A percentile compares a stretch with the other conserved stretches of the same genome.
Conservation (phyloP, 2,329 filamentous ascomycete genomes). For the Ustilaginoidea virens region DNA sequence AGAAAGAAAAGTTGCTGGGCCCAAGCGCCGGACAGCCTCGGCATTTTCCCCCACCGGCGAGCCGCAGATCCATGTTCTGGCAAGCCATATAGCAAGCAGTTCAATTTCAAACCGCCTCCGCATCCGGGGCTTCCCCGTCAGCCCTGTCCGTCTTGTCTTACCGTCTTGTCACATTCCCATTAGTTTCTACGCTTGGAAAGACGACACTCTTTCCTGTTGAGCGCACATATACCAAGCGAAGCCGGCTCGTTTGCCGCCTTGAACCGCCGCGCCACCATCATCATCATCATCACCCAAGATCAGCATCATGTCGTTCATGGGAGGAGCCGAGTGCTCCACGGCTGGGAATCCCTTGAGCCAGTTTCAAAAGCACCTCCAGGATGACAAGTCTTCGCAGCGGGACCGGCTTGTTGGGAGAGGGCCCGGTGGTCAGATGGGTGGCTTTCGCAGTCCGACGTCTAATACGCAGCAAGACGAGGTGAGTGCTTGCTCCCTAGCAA, state of each 20-base stretch:
- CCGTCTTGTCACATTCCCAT: no score
- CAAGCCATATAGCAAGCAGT: no score
- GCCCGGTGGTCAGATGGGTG: slow-evolving; percentile 54
- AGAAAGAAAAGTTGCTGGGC: slow-evolving; percentile 3
- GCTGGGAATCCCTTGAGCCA: slow-evolving; percentile 91
- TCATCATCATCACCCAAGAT: no score
- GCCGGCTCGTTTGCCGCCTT: no score
- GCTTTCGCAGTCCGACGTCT: slow-evolving; percentile 59
- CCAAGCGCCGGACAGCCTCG: slow-evolving; percentile 8
- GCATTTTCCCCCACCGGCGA: slow-evolving; percentile 8
- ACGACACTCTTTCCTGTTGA: no score
- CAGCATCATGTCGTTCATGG: slow-evolving; percentile 75
- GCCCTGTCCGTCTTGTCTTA: no score
- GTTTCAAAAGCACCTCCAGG: slow-evolving; percentile 92
- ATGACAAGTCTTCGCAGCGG: slow-evolving; percentile 88
- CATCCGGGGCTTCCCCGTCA: no score
- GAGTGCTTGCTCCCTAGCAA: no score
- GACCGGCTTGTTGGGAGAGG: slow-evolving; percentile 71
- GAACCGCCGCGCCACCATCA: no score
- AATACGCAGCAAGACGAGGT: slow-evolving; percentile 62
- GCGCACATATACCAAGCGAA: no score
- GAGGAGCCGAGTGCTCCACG: slow-evolving; percentile 91
- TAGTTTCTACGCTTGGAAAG: no score
- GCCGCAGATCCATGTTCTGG: slow-evolving; percentile 7
- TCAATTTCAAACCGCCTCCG: no score